These are phyloP conservation scores for Diplocarpon rosae DNA, from an alignment of 2,329 filamentous ascomycete genomes.

Conservation along the genomic window DNA sequence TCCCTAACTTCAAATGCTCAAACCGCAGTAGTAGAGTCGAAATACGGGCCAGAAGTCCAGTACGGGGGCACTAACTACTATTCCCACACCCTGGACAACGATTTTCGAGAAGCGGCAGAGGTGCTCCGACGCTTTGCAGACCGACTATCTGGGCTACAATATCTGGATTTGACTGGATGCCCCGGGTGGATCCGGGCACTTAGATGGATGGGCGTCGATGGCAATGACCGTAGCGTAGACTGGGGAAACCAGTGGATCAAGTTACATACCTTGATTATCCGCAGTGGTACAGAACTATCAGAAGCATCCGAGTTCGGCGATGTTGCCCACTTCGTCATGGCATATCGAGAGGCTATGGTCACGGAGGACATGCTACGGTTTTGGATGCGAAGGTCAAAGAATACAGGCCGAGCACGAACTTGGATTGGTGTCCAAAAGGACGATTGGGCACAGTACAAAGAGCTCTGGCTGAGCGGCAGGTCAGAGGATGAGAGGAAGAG, in stretches of 20 bases:
- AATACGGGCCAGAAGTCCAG: conserved; percentile 32
- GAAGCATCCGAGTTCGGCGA: conserved; percentile 7
- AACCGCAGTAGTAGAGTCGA: conserved; percentile 32
- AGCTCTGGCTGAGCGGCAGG: conserved; percentile 10
- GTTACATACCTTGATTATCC: conserved; percentile 12
- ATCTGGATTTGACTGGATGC: conserved; percentile 51
- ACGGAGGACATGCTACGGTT: conserved; percentile 14
- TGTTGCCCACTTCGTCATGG: conserved; percentile 9
- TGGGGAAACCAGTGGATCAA: conserved; percentile 21
- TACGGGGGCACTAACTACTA: conserved; percentile 47
- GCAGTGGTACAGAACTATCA: conserved; percentile 10
- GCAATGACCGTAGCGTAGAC: conserved; percentile 14
- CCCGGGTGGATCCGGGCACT: conserved; percentile 35
- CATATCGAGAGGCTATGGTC: conserved; percentile 9
- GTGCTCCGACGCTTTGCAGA: conserved; percentile 44
- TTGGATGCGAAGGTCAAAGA: conserved; percentile 8
- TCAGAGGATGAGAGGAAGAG: conserved; percentile 12
- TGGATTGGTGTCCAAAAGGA: conserved; percentile 19
- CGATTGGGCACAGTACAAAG: conserved; percentile 11
- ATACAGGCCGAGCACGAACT: not conserved
- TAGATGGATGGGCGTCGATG: conserved; percentile 11
- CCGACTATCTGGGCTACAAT: conserved; percentile 42
- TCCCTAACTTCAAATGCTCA: conserved; percentile 44
- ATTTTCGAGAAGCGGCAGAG: conserved; percentile 48
- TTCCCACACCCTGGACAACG: conserved; percentile 45